Base-by-base conservation (phyloP, 805 yeast genomes). In the Cyberlindnera suaveolens region DNA sequence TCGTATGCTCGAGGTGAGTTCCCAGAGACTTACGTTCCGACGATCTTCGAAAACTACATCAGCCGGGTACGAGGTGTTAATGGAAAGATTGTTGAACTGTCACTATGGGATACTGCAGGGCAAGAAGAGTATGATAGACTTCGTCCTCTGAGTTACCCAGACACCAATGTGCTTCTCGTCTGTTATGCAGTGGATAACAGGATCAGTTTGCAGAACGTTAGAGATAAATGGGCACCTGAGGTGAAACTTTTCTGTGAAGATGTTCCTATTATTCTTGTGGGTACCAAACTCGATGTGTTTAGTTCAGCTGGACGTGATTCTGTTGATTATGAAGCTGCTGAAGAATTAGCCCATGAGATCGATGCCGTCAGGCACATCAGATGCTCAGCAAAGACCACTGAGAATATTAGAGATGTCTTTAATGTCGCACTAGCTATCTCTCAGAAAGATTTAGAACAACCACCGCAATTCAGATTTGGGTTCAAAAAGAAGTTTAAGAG, bases 21-120 rank as follows among this genome's bases (percentile, higher is more conserved):
- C 58, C 93, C 95, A 1, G 75, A 74, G 36, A 70, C 72, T 8
- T 84, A 88, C 57, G 84, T 85, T 6, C 96, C 96, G 1, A 85
- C 93, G 0, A 81, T 87, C 26, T 85, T 87, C 64, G 95, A 85
- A 51, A 85, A 84, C 61, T 84, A 84, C 58, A 78, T 79, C 11
- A 75, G 84, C 8, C 72, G 71, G 33, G 76, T 82, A 3, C 61
- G 57, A 31, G 67, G 72, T 2, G 66, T 74, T 0, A 74, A 75
- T 6, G 66, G 68, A 23, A 74, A 77, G 53, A 51, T 62, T n/a
- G 70, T 83, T 17, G 89, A 82, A 56, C 63, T 87, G 51, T 85
- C 87, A 1, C 62, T 86, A 27, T 86, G 95, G 95, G 96, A 87
- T 59, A 85, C 95, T 1, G 95, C 95, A 0, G 93, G 95, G 3